Evolutionary conservation across 495 filamentous ascomycete genomes (phyloP), one percentile per base, ranked within the genome.

Genomic region (Recurvomyces mirabilis): DNA sequence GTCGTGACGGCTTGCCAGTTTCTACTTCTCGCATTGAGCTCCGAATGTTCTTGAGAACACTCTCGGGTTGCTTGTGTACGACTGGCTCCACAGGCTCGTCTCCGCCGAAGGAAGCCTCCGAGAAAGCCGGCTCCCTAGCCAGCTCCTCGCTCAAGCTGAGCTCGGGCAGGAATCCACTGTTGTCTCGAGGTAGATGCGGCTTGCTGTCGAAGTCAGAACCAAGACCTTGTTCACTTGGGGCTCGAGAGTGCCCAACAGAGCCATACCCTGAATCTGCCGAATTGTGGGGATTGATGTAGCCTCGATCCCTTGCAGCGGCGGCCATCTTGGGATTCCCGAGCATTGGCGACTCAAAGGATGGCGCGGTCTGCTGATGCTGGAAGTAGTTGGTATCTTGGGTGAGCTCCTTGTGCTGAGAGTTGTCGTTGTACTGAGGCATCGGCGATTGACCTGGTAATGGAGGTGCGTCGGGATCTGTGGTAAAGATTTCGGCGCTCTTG

Each of bases 221-320:
- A 15, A 38, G 15, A 3, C 5, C 11, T 5, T 30, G 15, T n/a
- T 43, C 41, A 18, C 31, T 50, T 1, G 39, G 31, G 3, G 40
- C 47, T 20, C 19, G 29, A 7, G 47, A 50, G n/a, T 37, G 41
- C 2, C 25, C 22, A 5, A 15, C 25, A 4, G 47, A 50, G 12
- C 39, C 40, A 29, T 50, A 50, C 5, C 47, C 47, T 26, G 47
- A 50, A 21, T 50, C 47, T 32, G 39, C 11, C n/a, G 47, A 50
- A 5, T 10, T n/a, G 11, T 49, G 38, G 3, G 47, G 34, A n/a
- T 35, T 28, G 21, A 31, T 14, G 15, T 41, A 29, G 19, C 31
- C 38, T 26, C 38, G 29, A 21, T 44, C 41, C 2, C 31, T 7
- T 3, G 41, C 31, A 12, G 41, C 41, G 3, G 21, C 21, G 15